phyloP scores from a whole-genome alignment of 768 basidiomycete species.

The Boletus bicolor region DNA sequence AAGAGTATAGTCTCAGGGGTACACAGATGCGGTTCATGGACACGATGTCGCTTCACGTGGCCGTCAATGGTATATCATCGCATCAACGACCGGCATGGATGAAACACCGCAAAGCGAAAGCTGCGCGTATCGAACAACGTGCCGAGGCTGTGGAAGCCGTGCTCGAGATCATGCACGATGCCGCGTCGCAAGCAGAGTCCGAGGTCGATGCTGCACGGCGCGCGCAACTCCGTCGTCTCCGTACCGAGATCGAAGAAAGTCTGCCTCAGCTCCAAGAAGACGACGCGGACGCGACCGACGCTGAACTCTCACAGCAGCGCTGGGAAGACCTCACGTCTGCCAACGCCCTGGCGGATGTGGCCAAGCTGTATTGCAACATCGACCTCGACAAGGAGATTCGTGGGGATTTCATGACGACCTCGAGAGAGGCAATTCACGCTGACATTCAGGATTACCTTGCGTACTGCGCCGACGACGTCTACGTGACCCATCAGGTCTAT shows the following conservation, averaged over 20 bases:
- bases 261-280: slow-evolving; percentile 36
- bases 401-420: slow-evolving; percentile 68
- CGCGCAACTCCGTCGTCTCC: slow-evolving; percentile 39
- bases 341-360: slow-evolving; percentile 91
- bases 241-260: slow-evolving; percentile 39
- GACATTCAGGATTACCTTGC: slow-evolving; percentile 70
- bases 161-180: slow-evolving; percentile 48
- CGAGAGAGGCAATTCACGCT: slow-evolving; percentile 60
- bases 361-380: slow-evolving; percentile 83
- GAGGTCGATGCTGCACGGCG: slow-evolving; percentile 40
- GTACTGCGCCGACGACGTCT: slow-evolving; percentile 87
- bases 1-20: slow-evolving; percentile 74
- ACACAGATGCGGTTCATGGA: slow-evolving; percentile 83
- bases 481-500: slow-evolving; percentile 81
- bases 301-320: slow-evolving; percentile 47
- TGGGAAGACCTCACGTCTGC: slow-evolving; percentile 95
- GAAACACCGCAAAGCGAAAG: slow-evolving; percentile 73
- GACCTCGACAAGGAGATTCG: slow-evolving; percentile 75
- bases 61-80: slow-evolving; percentile 90
- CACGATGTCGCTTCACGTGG: slow-evolving; percentile 93
- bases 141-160: slow-evolving; percentile 64
- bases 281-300: slow-evolving; percentile 39
- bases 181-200: slow-evolving; percentile 31
- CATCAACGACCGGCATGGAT: slow-evolving; percentile 94
- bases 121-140: slow-evolving; percentile 48